Percentiles rank a stretch among this genome's conserved stretches.
Conservation (phyloP, 768 basidiomycete species). For the Russula vinacea region DNA sequence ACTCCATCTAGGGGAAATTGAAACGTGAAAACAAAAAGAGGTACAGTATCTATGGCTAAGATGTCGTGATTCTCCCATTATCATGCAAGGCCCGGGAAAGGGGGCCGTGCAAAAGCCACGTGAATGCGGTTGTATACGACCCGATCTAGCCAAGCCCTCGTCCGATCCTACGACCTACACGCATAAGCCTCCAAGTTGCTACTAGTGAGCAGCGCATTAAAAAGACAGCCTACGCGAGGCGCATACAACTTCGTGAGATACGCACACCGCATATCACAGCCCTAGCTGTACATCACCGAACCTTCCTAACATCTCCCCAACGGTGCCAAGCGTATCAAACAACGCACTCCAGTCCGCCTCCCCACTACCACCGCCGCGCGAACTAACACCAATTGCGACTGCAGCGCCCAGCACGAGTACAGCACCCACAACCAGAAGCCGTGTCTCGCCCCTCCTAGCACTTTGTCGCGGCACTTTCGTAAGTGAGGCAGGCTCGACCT, state of each 20-base stretch:
- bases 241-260: neutral
- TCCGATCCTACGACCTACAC: too few relatives aligned
- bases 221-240: too few relatives aligned
- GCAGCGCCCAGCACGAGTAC: slow-evolving; percentile 69
- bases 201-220: neutral
- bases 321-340: slow-evolving; percentile 9
- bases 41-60: too few relatives aligned
- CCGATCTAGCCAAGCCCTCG: too few relatives aligned
- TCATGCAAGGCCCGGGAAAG: too few relatives aligned
- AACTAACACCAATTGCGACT: slow-evolving; percentile 47
- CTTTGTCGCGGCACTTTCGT: slow-evolving; percentile 21
- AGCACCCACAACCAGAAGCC: slow-evolving; percentile 55
- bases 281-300: slow-evolving; percentile 8
- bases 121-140: too few relatives aligned
- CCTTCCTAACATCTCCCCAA: slow-evolving; percentile 24
- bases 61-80: too few relatives aligned
- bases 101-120: too few relatives aligned
- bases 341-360: slow-evolving; percentile 7
- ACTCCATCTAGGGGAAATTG: too few relatives aligned
- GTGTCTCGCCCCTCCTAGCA: slow-evolving; percentile 32
- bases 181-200: neutral
- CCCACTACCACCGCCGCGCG: slow-evolving; percentile 12
- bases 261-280: slow-evolving; percentile 5
- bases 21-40: too few relatives aligned
- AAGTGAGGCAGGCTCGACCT: slow-evolving; percentile 37